Conservation (phyloP, 2,329 filamentous ascomycete genomes). For the Aspergillus fijiensis region DNA sequence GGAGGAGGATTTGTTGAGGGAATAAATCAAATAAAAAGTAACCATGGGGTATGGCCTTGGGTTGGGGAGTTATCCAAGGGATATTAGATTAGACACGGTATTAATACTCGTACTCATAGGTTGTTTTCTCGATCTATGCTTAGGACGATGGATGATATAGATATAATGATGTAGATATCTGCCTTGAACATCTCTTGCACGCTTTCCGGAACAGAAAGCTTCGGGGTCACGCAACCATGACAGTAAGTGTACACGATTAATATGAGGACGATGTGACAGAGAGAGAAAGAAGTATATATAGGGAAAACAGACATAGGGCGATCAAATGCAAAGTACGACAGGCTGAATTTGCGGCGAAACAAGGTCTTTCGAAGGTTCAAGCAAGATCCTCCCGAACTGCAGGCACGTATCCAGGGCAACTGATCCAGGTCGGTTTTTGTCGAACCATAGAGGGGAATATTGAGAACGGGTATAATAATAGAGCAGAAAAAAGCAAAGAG, state of each 20-base stretch:
- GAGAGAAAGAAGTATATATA: slow-evolving; percentile 22
- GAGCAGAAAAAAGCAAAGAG: slow-evolving; percentile 10
- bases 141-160: background rate
- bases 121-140: background rate
- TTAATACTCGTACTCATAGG: no score
- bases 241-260: slow-evolving; percentile 19
- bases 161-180: background rate
- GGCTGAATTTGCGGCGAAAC: slow-evolving; percentile 16
- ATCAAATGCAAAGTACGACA: slow-evolving; percentile 8
- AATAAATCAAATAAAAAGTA: background rate
- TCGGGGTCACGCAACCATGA: slow-evolving; percentile 2
- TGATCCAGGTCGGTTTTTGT: background rate
- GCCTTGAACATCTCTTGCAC: background rate
- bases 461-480: slow-evolving; percentile 19
- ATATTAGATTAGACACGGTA: no score
- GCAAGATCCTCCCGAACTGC: no score
- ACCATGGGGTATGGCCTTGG: background rate
- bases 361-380: background rate
- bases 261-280: background rate
- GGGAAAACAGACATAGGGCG: slow-evolving; percentile 14
- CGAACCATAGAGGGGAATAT: slow-evolving; percentile 4
- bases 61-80: background rate
- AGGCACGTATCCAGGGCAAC: background rate
- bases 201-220: slow-evolving; percentile 1
- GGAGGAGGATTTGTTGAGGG: slow-evolving; percentile 32